Evolutionary conservation across 116 monocot genomes (phyloP), one percentile per base, ranked within the genome.

Genomic region (Cymodocea nodosa): DNA sequence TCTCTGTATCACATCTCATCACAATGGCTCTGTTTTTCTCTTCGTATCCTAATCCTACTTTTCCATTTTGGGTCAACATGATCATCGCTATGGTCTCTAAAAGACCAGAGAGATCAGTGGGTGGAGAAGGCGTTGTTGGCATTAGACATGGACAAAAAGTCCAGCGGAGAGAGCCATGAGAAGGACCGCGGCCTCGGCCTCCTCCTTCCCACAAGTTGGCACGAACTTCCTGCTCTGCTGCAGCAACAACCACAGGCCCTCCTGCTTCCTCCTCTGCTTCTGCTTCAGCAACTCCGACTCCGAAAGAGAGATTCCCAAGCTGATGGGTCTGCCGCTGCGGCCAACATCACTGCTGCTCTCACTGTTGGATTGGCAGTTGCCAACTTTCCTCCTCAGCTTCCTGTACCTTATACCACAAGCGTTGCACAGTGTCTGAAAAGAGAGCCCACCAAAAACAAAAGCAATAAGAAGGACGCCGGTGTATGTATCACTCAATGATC

Each of bases 391-490:
- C 65, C 48, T 69, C 35, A 52, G 35, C 70, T 76, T 75, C 62
- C 72, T 30, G 44, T 73, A 59, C 65, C 79, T 64, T 16, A 83
- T 83, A 25, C 83, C 83, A 36, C 83, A 83, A 16, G 83, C 83
- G 34, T 79, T 83, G 69, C 79, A 83, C 55, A 83, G 70, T 19
- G 78, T 68, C 82, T 82, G 68, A 69, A 68, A 17, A 68, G 2
- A 4, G 22, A 6, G 8, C 5, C 2, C 6, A 11, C 5, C 51
- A 30, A 34, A 51, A 20, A 25, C 22, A 23, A 15, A 24, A 23
- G 17, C 24, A 53, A 6, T 44, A 64, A 50, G 12, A 17, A 20
- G n/a, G 2, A 54, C 1, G 54, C 2, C 30, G 30, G 3, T 30
- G 30, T 30, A 30, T 30, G 1, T 30, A 30, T 30, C 3, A 30